Percentiles rank a stretch among this genome's conserved stretches.
Evolutionary conservation across 768 basidiomycete genomes (phyloP).

Genomic region (Naganishia vaughanmartiniae): DNA sequence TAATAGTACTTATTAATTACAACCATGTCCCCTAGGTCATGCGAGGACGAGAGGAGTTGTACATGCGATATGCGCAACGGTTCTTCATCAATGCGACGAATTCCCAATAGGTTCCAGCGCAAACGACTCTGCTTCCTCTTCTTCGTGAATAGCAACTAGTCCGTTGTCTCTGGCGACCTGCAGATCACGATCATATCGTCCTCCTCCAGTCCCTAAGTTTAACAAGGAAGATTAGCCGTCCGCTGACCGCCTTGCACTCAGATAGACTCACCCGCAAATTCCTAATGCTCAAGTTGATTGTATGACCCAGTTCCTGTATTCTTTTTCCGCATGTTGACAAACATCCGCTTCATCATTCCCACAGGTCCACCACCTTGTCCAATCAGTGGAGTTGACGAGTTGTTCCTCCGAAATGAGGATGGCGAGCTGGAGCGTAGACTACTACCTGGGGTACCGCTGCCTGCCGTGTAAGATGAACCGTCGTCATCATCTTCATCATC

Average conservation of each 20-base stretch:
- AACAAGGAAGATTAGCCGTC: not conserved
- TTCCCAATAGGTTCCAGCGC: not conserved
- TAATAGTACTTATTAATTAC: not conserved
- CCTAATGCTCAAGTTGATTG: slow-evolving; percentile 18
- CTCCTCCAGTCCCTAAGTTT: slow-evolving; percentile 1
- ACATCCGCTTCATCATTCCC: slow-evolving; percentile 22
- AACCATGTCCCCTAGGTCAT: not conserved
- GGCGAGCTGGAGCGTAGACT: slow-evolving; percentile 17
- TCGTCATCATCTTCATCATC: slow-evolving; percentile 34
- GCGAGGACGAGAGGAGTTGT: slow-evolving; percentile 7
- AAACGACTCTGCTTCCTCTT: slow-evolving; percentile 16
- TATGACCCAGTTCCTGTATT: not conserved
- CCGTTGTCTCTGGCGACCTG: not conserved
- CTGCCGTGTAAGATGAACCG: slow-evolving; percentile 7
- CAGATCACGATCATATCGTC: not conserved
- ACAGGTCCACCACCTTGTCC: slow-evolving; percentile 14
- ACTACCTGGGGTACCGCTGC: slow-evolving; percentile 22
- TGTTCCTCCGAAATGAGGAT: slow-evolving; percentile 4
- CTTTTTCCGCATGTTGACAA: slow-evolving; percentile 19
- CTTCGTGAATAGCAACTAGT: slow-evolving; percentile 9
- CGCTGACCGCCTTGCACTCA: not conserved
- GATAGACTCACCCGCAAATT: slow-evolving; percentile 24
- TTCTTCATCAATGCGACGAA: not conserved
- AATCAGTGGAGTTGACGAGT: slow-evolving; percentile 24
- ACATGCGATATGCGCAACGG: not conserved